Conservation (phyloP, 768 basidiomycete species). For the Leccinum imitatum region DNA sequence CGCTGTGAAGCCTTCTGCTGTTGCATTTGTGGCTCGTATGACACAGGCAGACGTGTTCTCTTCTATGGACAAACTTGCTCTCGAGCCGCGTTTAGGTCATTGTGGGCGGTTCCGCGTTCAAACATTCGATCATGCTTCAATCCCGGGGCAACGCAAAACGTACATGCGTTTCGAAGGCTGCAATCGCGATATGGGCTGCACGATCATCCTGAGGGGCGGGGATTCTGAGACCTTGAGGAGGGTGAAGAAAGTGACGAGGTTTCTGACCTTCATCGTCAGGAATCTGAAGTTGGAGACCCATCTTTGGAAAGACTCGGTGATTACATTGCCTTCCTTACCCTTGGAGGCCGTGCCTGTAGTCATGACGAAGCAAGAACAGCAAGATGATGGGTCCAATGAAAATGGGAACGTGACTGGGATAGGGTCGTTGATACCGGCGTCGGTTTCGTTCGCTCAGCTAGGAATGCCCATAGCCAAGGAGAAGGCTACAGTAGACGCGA, state of each 20-base stretch:
- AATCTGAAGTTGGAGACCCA: conserved; percentile 93
- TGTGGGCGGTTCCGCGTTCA: conserved; percentile 84
- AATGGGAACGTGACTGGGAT: conserved; percentile 16
- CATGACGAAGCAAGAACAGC: conserved; percentile 30
- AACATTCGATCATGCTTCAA: conserved; percentile 90
- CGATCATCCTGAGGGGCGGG: conserved; percentile 87
- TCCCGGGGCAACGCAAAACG: conserved; percentile 93
- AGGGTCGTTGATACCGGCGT: conserved; percentile 17
- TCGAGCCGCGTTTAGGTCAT: conserved; percentile 87
- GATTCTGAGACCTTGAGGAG: conserved; percentile 76
- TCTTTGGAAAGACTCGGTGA: conserved; percentile 88
- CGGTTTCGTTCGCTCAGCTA: conserved; percentile 28
- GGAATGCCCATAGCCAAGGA: conserved; percentile 18
- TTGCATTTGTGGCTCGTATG: conserved; percentile 88
- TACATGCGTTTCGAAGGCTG: conserved; percentile 99
- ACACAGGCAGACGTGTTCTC: conserved; percentile 94
- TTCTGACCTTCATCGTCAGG: conserved; percentile 89
- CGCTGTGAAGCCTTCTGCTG: conserved; percentile 83
- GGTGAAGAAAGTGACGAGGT: conserved; percentile 90
- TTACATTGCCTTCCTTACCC: conserved; percentile 67
- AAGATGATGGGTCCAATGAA: conserved; percentile 22
- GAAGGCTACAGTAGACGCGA: conserved; percentile 10
- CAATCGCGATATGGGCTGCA: conserved; percentile 89
- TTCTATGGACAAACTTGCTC: conserved; percentile 89
- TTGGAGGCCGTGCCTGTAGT: conserved; percentile 59